Percentiles rank a stretch among this genome's conserved stretches.
These are phyloP conservation scores for Panellus pusillus DNA, from an alignment of 768 basidiomycete genomes.

Conservation along the genomic window DNA sequence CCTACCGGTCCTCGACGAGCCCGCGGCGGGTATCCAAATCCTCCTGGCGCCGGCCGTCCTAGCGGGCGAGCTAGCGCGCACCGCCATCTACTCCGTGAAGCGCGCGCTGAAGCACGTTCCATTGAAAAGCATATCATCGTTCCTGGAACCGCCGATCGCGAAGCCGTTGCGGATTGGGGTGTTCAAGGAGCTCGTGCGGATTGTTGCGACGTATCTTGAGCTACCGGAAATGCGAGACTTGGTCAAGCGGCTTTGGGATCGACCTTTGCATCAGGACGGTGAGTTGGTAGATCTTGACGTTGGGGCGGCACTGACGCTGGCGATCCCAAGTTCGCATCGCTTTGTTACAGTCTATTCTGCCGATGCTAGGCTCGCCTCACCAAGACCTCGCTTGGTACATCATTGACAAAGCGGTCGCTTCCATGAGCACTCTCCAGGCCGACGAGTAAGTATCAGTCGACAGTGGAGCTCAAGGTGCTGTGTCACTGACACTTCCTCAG, in stretches of 20 bases:
- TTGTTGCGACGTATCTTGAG: constrained; percentile 13
- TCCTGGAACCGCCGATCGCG: constrained; percentile 12
- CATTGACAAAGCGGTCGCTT: constrained; percentile 11
- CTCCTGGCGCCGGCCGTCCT: constrained; percentile 19
- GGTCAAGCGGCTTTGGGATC: constrained; percentile 17
- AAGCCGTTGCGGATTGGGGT: constrained; percentile 20
- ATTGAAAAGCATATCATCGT: constrained; percentile 6
- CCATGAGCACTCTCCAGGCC: constrained; percentile 11
- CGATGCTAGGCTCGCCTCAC: constrained; percentile 14
- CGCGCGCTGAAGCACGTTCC: constrained; percentile 19
- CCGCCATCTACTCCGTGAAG: constrained; percentile 17
- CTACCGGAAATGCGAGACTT: constrained; percentile 16
- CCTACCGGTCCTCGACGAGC: constrained; percentile 23
- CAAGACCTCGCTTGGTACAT: constrained; percentile 20
- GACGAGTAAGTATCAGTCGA: constrained; percentile 3
- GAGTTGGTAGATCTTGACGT: constrained; percentile 9
- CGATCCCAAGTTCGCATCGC: constrained; percentile 21
- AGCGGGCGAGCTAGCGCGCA: constrained; percentile 20
- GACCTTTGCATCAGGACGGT: constrained; percentile 23
- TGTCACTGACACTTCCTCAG: constrained; percentile 9
- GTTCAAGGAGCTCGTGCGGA: constrained; percentile 22
- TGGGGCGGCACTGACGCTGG: background rate
- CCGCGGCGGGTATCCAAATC: constrained; percentile 23
- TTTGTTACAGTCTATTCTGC: constrained; percentile 20
- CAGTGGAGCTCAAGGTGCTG: too few species aligned